phyloP scores from a whole-genome alignment of 208 protist genomes.

The Naegleria gruberi region DNA sequence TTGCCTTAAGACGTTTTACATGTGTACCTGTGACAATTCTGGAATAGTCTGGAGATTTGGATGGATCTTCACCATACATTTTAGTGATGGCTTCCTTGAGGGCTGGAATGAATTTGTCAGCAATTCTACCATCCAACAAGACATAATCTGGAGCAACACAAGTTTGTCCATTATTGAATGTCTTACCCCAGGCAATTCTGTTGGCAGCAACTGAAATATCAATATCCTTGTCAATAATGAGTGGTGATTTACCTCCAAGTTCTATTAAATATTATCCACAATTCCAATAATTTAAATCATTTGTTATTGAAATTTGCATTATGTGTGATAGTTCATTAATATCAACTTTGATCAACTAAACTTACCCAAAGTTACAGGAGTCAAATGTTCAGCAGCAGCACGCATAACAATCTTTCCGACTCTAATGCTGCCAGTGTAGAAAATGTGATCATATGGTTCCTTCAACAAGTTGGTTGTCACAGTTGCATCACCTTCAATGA shows the following conservation, averaged over 20 bases:
- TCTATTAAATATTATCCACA: conserved; percentile 38
- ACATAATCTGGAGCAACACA: conserved; percentile 81
- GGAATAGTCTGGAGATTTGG: conserved; percentile 33
- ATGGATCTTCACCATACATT: conserved; percentile 30
- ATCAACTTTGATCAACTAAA: neutral
- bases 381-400: conserved; percentile 69
- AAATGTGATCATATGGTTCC: conserved; percentile 73
- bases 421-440: conserved; percentile 69
- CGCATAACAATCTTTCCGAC: conserved; percentile 65
- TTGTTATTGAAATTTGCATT: too few species aligned
- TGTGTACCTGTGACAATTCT: conserved; percentile 50
- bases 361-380: conserved; percentile 63
- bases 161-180: conserved; percentile 68
- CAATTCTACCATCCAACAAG: conserved; percentile 51
- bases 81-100: conserved; percentile 31
- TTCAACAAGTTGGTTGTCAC: conserved; percentile 60
- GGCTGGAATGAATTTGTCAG: conserved; percentile 47
- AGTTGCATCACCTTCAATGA: conserved; percentile 55
- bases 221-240: conserved; percentile 57
- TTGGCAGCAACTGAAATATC: conserved; percentile 52
- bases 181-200: conserved; percentile 61
- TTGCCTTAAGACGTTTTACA: conserved; percentile 42
- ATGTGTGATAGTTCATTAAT: neutral
- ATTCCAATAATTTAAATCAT: neutral
- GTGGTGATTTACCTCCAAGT: conserved; percentile 82